Evolutionary conservation across 495 filamentous ascomycete genomes (phyloP), one percentile per base, ranked within the genome.

Genomic region (Filosporella fistucella): DNA sequence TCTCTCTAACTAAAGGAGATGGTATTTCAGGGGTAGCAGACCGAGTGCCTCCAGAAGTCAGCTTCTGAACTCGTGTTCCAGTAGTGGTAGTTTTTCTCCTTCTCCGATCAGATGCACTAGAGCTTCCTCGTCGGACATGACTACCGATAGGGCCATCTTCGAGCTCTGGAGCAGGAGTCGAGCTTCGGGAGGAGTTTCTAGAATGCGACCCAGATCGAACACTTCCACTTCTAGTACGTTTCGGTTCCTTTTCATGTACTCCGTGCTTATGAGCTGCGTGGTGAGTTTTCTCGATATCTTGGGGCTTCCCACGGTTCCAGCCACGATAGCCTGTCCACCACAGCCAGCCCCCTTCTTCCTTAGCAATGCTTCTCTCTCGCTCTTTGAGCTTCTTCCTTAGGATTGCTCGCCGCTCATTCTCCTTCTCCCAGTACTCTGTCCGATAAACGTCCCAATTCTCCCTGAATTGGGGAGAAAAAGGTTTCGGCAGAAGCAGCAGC

Each of bases 361-460:
- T 76, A 6, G 85, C 84, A 22, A 86, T 59, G 46, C 82, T 78
- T 24, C 75, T 74, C 52, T 88, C 79, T 4, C 76, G 75, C 47
- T 78, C 74, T 40, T 77, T 75, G 18, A 93, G 61, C 57, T 84
- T 83, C 38, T 77, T 68, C 34, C 88, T 77, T 29, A 96, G 68
- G 37, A 85, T 63, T 4, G 81, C 76, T 12, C 93, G 86, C 3
- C 89, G 79, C 66, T 93, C 89, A 57, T 98, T 98, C 65, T 98
- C 94, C 50, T 81, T 83, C 55, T 96, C 93, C 93, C 93, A 98
- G 60, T 95, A 98, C 49, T 96, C 90, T 22, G 83, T 77, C 26
- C 94, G 76, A 64, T 91, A 98, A 3, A 89, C 64, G 57, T 98
- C 93, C 93, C 93, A 98, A 50, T 94, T 95, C 59, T 95, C 89